A percentile compares a stretch with the other conserved stretches of the same genome.
phyloP scores from a whole-genome alignment of 2,329 filamentous ascomycete genomes.

The Apiospora koreana region DNA sequence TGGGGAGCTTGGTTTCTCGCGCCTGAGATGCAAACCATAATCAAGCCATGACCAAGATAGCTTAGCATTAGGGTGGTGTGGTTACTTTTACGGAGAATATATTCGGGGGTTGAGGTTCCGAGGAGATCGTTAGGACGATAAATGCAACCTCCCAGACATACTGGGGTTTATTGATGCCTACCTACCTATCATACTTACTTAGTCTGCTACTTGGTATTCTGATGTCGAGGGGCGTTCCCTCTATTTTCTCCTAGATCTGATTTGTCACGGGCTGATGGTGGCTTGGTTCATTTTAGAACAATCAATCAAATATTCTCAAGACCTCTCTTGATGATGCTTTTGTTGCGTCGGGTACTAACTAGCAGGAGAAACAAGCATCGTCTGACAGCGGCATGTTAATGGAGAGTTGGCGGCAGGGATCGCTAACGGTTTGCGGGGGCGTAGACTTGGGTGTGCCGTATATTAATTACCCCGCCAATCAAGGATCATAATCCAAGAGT shows the following conservation, averaged over 20 bases:
- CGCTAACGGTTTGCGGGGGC: neutral
- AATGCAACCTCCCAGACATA: neutral
- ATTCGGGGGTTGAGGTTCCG: neutral
- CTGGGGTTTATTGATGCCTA: neutral
- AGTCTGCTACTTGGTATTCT: neutral
- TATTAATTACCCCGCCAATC: constrained; percentile 7
- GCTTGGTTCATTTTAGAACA: neutral
- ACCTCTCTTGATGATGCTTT: neutral
- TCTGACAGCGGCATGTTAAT: neutral
- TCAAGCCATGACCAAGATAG: neutral
- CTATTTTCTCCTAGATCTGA: too few relatives aligned
- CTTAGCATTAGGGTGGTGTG: neutral
- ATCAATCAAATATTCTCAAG: neutral
- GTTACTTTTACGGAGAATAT: neutral
- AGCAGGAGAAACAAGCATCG: too few relatives aligned
- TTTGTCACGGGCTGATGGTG: neutral
- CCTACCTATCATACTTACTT: too few relatives aligned
- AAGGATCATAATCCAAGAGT: neutral
- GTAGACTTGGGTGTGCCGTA: neutral
- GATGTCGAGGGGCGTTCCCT: neutral
- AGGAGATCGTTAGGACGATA: neutral
- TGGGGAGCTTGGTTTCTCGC: neutral
- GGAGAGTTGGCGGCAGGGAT: neutral
- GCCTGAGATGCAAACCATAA: neutral
- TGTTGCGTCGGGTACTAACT: neutral